phyloP scores from a whole-genome alignment of 2,329 filamentous ascomycete species.

The Verticillium dahliae region DNA sequence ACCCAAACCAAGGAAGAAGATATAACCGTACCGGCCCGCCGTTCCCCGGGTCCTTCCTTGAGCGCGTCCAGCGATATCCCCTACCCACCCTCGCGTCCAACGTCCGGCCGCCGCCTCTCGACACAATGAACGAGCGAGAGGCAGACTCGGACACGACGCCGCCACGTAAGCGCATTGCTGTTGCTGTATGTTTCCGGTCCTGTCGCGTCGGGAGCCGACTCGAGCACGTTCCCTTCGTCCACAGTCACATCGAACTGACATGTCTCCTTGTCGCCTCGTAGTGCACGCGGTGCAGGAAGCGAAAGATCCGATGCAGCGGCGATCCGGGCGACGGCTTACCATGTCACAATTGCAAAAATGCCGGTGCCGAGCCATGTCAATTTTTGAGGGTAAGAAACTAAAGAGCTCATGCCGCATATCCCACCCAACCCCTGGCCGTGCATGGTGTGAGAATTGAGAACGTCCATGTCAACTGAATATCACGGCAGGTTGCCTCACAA shows the following conservation, averaged over 20 bases:
- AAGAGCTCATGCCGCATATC: neutral
- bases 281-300: constrained; percentile 85
- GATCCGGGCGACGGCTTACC: constrained; percentile 68
- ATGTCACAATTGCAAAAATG: constrained; percentile 77
- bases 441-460: neutral
- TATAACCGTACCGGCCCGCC: constrained; percentile 31
- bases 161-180: constrained; percentile 51
- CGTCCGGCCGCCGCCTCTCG: constrained; percentile 16
- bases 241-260: neutral
- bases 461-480: neutral
- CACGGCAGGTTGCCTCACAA: constrained; percentile 27
- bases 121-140: constrained; percentile 32
- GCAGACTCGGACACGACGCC: constrained; percentile 33
- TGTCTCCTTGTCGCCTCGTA: constrained; percentile 27
- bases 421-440: too few species aligned
- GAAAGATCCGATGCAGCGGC: constrained; percentile 93
- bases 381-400: constrained; percentile 65
- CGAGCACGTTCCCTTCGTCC: neutral
- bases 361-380: constrained; percentile 64
- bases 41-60: constrained; percentile 23
- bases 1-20: constrained; percentile 29
- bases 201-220: neutral
- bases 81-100: constrained; percentile 21
- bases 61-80: constrained; percentile 25
- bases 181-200: constrained; percentile 38